phyloP scores from a whole-genome alignment of 2,329 filamentous ascomycete species.

The Ascochyta clinopodiicola region DNA sequence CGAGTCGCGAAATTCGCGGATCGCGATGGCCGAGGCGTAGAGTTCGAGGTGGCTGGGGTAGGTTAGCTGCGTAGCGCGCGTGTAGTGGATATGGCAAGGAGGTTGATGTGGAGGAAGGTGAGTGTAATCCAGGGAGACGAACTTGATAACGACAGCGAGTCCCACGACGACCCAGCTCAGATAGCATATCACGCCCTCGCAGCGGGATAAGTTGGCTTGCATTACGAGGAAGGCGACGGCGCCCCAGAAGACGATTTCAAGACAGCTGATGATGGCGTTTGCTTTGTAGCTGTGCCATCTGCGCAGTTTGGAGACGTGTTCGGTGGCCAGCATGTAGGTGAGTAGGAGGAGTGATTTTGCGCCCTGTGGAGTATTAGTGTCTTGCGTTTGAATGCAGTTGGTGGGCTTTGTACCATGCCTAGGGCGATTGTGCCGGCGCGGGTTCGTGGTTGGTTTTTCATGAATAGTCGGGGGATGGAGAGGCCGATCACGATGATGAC shows the following conservation, averaged over 20 bases:
- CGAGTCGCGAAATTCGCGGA: conserved; percentile 18
- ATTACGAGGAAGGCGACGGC: conserved; percentile 43
- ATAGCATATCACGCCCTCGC: conserved; percentile 24
- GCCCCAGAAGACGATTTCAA: conserved; percentile 55
- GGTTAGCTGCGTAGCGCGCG: neutral
- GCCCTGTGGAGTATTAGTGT: conserved; percentile 31
- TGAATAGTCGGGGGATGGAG: conserved; percentile 27
- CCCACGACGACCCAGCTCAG: conserved; percentile 31
- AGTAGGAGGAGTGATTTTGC: conserved; percentile 52
- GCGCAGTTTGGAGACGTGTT: conserved; percentile 41
- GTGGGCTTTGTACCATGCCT: conserved; percentile 23
- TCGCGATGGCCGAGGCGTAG: conserved; percentile 15
- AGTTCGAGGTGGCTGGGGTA: conserved; percentile 7
- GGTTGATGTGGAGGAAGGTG: no score
- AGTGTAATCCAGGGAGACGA: neutral
- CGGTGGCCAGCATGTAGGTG: conserved; percentile 50
- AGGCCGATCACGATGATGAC: conserved; percentile 21
- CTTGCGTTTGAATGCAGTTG: neutral
- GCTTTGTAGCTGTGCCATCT: conserved; percentile 52
- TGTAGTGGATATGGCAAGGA: neutral
- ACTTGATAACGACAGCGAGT: conserved; percentile 23
- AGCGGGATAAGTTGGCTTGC: conserved; percentile 24
- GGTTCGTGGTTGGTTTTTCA: conserved; percentile 30
- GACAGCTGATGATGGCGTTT: conserved; percentile 49
- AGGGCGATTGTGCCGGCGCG: conserved; percentile 30